A percentile compares a stretch with the other conserved stretches of the same genome.
phyloP scores from a whole-genome alignment of 192 early-diverging fungal genomes.

The Thamnidium elegans region DNA sequence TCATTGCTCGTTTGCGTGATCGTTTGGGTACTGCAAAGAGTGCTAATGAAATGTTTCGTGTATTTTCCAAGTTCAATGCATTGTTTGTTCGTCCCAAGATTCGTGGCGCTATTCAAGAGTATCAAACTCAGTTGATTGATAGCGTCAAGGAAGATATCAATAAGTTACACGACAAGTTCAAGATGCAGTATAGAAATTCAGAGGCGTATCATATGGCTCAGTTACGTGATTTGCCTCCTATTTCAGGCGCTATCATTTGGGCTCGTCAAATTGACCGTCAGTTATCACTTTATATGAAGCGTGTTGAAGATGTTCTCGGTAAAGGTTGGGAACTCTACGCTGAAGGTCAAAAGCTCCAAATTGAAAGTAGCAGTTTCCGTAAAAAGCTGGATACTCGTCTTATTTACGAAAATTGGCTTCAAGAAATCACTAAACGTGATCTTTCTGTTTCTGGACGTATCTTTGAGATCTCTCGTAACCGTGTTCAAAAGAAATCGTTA shows the following conservation, averaged over 20 bases:
- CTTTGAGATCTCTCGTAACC: conserved; percentile 82
- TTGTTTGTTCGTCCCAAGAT: conserved; percentile 99
- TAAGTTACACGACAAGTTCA: conserved; percentile 95
- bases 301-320: conserved; percentile 97
- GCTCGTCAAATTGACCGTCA: conserved; percentile 96
- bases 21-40: conserved; percentile 92
- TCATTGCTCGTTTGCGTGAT: conserved; percentile 91
- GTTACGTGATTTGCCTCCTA: conserved; percentile 89
- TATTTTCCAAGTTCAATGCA: conserved; percentile 99
- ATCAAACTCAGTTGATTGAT: conserved; percentile 97
- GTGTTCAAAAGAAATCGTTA: conserved; percentile 67
- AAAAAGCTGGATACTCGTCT: conserved; percentile 92
- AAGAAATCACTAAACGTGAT: conserved; percentile 78
- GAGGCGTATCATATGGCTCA: conserved; percentile 87
- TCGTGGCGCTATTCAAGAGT: conserved; percentile 98
- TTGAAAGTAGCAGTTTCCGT: conserved; percentile 84
- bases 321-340: conserved; percentile 96
- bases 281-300: conserved; percentile 91
- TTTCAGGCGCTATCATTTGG: conserved; percentile 96
- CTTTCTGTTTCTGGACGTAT: conserved; percentile 83
- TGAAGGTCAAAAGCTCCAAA: conserved; percentile 92
- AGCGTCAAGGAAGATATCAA: conserved; percentile 98
- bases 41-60: conserved; percentile 99
- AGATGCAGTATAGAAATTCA: conserved; percentile 83
- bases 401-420: conserved; percentile 90